These are phyloP conservation scores for Penicillium lividum DNA, from an alignment of 495 filamentous ascomycete genomes.

Conservation along the genomic window DNA sequence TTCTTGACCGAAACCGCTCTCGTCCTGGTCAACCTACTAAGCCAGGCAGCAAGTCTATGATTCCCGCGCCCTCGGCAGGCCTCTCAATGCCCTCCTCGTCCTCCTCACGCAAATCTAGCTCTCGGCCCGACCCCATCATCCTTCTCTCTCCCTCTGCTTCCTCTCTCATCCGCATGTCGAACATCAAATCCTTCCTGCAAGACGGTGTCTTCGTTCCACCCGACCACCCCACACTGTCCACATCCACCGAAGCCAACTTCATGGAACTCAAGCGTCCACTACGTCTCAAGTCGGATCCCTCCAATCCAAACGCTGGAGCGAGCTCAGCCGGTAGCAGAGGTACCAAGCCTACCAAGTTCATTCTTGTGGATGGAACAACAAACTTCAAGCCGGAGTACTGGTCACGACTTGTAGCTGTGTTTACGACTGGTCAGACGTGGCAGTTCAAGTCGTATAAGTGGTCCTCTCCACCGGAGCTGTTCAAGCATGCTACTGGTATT, in stretches of 20 bases:
- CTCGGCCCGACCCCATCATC: conserved; percentile 90
- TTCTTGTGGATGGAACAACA: conserved; percentile 87
- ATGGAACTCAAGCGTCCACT: conserved; percentile 79
- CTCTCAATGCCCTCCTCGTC: conserved; percentile 38
- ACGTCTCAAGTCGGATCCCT: conserved; percentile 58
- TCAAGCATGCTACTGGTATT: conserved; percentile 80
- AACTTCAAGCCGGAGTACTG: conserved; percentile 99
- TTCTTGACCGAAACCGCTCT: conserved; percentile 65
- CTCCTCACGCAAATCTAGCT: conserved; percentile 51
- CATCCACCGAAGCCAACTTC: conserved; percentile 66
- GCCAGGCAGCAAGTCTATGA: conserved; percentile 40
- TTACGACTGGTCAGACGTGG: conserved; percentile 97
- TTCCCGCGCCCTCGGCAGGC: conserved; percentile 45
- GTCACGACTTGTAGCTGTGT: conserved; percentile 93
- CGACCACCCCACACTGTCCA: conserved; percentile 60
- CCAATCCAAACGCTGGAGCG: conserved; percentile 29
- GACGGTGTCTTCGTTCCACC: conserved; percentile 78
- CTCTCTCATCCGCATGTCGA: conserved; percentile 94
- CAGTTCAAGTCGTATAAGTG: conserved; percentile 99
- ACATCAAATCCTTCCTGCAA: conserved; percentile 94
- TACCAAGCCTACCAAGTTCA: conserved; percentile 75
- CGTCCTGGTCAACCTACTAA: conserved; percentile 43
- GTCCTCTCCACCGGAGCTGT: conserved; percentile 84
- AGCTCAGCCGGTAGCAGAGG: conserved; percentile 19
- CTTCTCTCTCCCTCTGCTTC: conserved; percentile 97